These are phyloP conservation scores for Lachnellula cervina DNA, from an alignment of 2,329 filamentous ascomycete genomes.

Conservation along the genomic window DNA sequence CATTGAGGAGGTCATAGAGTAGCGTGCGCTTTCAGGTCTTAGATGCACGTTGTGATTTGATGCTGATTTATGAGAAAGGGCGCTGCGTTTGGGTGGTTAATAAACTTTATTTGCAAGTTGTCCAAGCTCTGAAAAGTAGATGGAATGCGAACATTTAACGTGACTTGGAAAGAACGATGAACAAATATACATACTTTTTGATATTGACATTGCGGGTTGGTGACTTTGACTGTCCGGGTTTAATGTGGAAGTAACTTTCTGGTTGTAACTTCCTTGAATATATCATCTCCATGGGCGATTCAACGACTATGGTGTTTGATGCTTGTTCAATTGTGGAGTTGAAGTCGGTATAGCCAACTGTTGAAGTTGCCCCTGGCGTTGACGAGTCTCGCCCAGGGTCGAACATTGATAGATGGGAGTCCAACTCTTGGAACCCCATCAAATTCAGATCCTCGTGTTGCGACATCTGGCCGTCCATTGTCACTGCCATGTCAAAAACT, in stretches of 20 bases:
- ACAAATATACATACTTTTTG: constrained; percentile 26
- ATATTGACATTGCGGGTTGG: constrained; percentile 12
- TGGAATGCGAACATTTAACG: constrained; percentile 10
- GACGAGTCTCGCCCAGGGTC: constrained; percentile 27
- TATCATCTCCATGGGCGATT: constrained; percentile 19
- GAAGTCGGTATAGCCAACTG: constrained; percentile 23
- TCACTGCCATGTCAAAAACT: constrained; percentile 32
- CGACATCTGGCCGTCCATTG: constrained; percentile 32
- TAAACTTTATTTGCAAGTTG: constrained; percentile 1
- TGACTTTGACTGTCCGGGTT: constrained; percentile 17
- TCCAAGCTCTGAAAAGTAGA: not conserved
- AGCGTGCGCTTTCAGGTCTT: constrained; percentile 32
- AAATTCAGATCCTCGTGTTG: constrained; percentile 34
- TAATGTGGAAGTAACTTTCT: constrained; percentile 16
- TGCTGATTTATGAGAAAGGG: constrained; percentile 15
- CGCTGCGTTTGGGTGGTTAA: constrained; percentile 25
- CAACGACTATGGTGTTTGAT: constrained; percentile 26
- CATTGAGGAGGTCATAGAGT: constrained; percentile 49
- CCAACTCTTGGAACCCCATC: constrained; percentile 34
- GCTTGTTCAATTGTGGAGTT: constrained; percentile 20
- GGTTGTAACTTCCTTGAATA: constrained; percentile 13
- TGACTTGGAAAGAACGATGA: constrained; percentile 7
- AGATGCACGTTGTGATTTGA: constrained; percentile 26
- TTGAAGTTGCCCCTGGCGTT: constrained; percentile 27
- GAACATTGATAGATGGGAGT: constrained; percentile 35